A percentile compares a stretch with the other conserved stretches of the same genome.
phyloP scores from a whole-genome alignment of 2,329 filamentous ascomycete species.

The Nigrospora oryzae region DNA sequence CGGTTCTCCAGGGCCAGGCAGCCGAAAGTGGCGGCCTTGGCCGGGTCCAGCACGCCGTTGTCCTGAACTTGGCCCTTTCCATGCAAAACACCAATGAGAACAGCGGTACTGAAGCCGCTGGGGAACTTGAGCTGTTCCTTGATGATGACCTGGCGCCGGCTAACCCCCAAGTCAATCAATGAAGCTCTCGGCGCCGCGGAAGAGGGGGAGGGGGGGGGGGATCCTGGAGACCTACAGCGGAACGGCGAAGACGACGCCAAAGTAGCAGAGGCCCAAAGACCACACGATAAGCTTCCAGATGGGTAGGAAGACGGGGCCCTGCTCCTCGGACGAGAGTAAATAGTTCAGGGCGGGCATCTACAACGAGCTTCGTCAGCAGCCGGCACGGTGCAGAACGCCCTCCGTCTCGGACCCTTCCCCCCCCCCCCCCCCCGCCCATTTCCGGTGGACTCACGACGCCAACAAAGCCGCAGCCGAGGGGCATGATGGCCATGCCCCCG shows the following conservation, averaged over 20 bases:
- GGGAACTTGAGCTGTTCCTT: constrained; percentile 89
- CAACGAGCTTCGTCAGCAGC: not conserved
- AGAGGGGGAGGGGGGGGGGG: too few species aligned
- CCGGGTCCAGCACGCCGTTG: constrained; percentile 15
- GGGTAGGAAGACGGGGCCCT: constrained; percentile 64
- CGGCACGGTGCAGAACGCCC: not conserved
- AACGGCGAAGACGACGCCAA: constrained; percentile 94
- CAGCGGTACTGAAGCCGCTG: constrained; percentile 87
- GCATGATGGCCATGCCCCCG: constrained; percentile 93
- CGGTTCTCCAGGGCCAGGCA: constrained; percentile 22
- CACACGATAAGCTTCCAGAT: constrained; percentile 77
- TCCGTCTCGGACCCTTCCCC: too few species aligned
- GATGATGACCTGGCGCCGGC: constrained; percentile 83
- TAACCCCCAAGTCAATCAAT: constrained; percentile 14
- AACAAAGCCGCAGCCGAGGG: constrained; percentile 88
- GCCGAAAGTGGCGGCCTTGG: constrained; percentile 21
- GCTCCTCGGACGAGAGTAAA: constrained; percentile 67
- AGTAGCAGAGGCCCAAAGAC: constrained; percentile 90
- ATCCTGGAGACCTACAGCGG: constrained; percentile 47
- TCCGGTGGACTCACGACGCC: constrained; percentile 52
- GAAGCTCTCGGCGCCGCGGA: not conserved
- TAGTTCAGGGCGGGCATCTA: constrained; percentile 84
- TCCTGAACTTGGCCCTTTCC: constrained; percentile 39
- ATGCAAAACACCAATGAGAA: constrained; percentile 87
- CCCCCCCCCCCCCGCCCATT: not conserved